Base-by-base conservation (phyloP, 1,284 basidiomycete species). In the Erythrobasidium hasegawianum region DNA sequence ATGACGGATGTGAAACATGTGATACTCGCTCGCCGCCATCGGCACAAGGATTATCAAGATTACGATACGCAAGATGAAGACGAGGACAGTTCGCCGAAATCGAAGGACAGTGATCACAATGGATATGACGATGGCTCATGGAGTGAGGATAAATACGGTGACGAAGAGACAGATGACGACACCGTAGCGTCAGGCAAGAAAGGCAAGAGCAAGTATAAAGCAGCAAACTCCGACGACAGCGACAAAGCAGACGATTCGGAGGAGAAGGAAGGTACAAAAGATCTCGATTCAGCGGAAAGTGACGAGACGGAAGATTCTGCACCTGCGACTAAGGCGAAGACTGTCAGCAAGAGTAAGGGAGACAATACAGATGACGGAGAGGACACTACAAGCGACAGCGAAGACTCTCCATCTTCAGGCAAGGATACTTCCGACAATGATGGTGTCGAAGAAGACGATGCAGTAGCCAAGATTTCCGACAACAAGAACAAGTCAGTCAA, bases 61-160 rank as follows among this genome's bases (percentile, higher is more conserved):
- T 53, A 26, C 20, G 50, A 53, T 27, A 29, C 3, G 8, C 9
- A 40, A 24, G n/a, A 56, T 29, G 26, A 29, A 22, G 29, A 62
- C 10, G 40, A 53, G 18, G 33, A 33, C 33, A 33, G 33, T 11
- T 11, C 4, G 11, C 11, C 33, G n/a, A n/a, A n/a, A 33, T 33
- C 33, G 33, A 33, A 33, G 33, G 11, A 11, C 33, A 33, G 55
- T 13, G 60, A 45, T 18, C 38, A 40, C 8, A 55, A 55, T 13
- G 52, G 50, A 8, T 62, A 62, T 16, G 60, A 62, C 39, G 50
- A 62, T 22, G 60, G 60, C 16, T 62, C 60, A 10, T 62, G 60
- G 60, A 29, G 60, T 2, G 60, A 52, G 18, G 52, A 62, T 29
- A 10, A 65, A 10, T 55, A 56, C 11, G 56, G 52, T 33, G 47